A percentile compares a stretch with the other conserved stretches of the same genome.
phyloP scores from a whole-genome alignment of 2,329 filamentous ascomycete genomes.

The Nannizziopsis arthrosporioides region DNA sequence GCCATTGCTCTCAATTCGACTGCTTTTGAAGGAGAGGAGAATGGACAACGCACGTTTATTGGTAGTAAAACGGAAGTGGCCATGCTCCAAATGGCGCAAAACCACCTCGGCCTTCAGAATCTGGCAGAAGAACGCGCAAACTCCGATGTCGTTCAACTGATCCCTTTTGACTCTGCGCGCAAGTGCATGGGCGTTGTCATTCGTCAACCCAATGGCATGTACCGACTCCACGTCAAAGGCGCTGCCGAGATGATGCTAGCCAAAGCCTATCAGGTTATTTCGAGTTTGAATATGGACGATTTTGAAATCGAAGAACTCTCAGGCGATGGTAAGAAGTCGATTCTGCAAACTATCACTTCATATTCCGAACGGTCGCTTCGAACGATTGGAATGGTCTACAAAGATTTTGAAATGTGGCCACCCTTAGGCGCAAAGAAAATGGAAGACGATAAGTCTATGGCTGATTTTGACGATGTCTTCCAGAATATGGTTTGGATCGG shows the following conservation, averaged over 20 bases:
- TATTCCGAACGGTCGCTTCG: slow-evolving; percentile 51
- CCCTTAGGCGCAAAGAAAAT: slow-evolving; percentile 44
- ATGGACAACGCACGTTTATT: slow-evolving; percentile 52
- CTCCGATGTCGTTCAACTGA: slow-evolving; percentile 51
- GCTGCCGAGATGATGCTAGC: slow-evolving; percentile 38
- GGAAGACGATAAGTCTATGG: slow-evolving; percentile 52
- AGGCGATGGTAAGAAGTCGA: slow-evolving; percentile 19
- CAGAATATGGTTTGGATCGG: slow-evolving; percentile 62
- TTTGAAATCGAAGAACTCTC: slow-evolving; percentile 21
- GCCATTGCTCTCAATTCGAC: slow-evolving; percentile 48
- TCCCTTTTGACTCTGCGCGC: slow-evolving; percentile 63
- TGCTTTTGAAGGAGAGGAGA: slow-evolving; percentile 63
- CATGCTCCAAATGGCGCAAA: slow-evolving; percentile 55
- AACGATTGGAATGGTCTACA: slow-evolving; percentile 63
- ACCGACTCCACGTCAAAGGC: slow-evolving; percentile 39
- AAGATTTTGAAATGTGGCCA: slow-evolving; percentile 60
- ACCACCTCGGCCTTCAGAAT: slow-evolving; percentile 52
- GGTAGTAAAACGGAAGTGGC: slow-evolving; percentile 71
- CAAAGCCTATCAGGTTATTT: slow-evolving; percentile 25
- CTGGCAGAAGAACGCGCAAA: slow-evolving; percentile 52
- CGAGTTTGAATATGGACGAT: slow-evolving; percentile 20
- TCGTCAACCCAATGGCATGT: slow-evolving; percentile 28
- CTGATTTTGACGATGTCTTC: slow-evolving; percentile 57
- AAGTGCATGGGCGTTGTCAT: slow-evolving; percentile 51
- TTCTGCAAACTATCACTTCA: slow-evolving; percentile 29